Conservation (phyloP, 306 rosid species). For the barrel medic (Medicago truncatula) region MtrunA17r5.0-ANR NC_053044.1:10357001-10357500, state of each 20-base stretch:
- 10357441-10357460: not conserved
- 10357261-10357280: not conserved
- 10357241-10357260: not conserved
- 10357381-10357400: not conserved
- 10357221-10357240: not conserved
- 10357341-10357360: not conserved
- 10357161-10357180: not conserved
- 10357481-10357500: constrained; percentile 1
- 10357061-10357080: not conserved
- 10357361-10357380: not conserved
- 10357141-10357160: not conserved
- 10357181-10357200: not conserved
- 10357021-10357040: too few species aligned
- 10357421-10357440: not conserved
- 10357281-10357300: not conserved
- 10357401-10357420: not conserved
- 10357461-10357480: constrained; percentile 6
- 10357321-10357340: not conserved
- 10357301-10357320: constrained; percentile 12
- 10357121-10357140: not conserved
- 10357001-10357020: too few species aligned
- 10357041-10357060: not conserved
- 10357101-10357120: not conserved
- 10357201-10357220: not conserved
- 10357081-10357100: not conserved